Conservation (phyloP, 129 eudicot genomes). For the Centrapalus pauciflorus region DNA sequence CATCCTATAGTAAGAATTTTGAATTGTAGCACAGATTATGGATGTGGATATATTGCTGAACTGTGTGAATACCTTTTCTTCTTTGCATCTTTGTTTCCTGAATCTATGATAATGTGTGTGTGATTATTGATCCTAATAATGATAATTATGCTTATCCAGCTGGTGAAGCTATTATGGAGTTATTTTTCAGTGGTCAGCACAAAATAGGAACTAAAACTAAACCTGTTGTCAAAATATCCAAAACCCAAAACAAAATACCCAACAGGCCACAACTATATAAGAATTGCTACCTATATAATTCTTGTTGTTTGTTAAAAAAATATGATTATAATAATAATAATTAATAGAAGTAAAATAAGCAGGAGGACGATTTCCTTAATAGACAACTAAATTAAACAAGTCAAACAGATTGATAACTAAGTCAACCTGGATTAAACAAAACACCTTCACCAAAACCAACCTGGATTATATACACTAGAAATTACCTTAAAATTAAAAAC, state of each 20-base stretch:
- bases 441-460: constrained; percentile 15
- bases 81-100: not conserved
- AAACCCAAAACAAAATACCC: too few relatives aligned
- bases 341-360: constrained; percentile 15
- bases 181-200: constrained; percentile 87
- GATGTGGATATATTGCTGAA: not conserved
- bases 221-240: too few relatives aligned
- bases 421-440: constrained; percentile 31
- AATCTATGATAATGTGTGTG: not conserved
- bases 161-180: constrained; percentile 93
- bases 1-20: too few relatives aligned
- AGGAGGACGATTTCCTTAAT: constrained; percentile 32
- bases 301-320: not conserved
- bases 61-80: not conserved
- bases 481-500: too few relatives aligned
- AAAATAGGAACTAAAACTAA: too few relatives aligned
- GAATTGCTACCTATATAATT: not conserved
- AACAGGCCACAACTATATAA: too few relatives aligned
- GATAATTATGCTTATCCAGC: constrained; percentile 38
- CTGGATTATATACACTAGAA: constrained; percentile 11
- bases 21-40: not conserved
- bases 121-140: not conserved
- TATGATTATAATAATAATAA: too few relatives aligned
- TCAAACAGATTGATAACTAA: not conserved
- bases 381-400: constrained; percentile 16